Percentiles rank a stretch among this genome's conserved stretches.
Evolutionary conservation across 495 filamentous ascomycete species (phyloP).

Genomic region (Podospora conica): DNA sequence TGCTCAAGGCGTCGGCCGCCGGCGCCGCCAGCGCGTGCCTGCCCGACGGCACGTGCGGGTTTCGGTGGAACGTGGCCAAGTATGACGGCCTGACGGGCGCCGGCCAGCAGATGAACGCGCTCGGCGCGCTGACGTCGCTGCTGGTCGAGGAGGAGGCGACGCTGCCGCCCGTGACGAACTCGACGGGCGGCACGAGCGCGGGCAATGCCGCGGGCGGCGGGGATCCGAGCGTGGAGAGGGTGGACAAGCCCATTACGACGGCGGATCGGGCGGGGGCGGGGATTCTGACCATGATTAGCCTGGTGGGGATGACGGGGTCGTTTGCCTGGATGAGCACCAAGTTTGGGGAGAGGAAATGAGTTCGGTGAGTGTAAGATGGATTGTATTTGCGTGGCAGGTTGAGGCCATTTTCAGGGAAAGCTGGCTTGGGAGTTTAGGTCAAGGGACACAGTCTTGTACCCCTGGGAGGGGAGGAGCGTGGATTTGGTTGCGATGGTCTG

Average conservation of each 20-base stretch:
- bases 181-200: conserved; percentile 18
- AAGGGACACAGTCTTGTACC: background rate
- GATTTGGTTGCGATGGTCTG: background rate
- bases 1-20: conserved; percentile 56
- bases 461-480: background rate
- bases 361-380: too few relatives aligned
- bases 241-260: conserved; percentile 27
- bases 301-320: conserved; percentile 13
- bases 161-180: conserved; percentile 12
- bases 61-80: conserved; percentile 36
- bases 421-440: background rate
- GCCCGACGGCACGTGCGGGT: conserved; percentile 57
- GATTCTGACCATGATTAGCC: conserved; percentile 45
- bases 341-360: background rate
- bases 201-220: conserved; percentile 14
- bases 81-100: conserved; percentile 54
- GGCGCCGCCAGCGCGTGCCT: conserved; percentile 62
- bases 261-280: conserved; percentile 53
- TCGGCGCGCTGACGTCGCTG: conserved; percentile 54
- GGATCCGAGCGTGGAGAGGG: conserved; percentile 8
- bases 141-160: conserved; percentile 26
- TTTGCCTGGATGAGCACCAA: conserved; percentile 2
- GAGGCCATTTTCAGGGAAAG: background rate
- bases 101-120: conserved; percentile 63
- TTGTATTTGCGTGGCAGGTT: too few relatives aligned